Percentiles rank a stretch among this genome's conserved stretches.
These are phyloP conservation scores for Knufia fluminis DNA, from an alignment of 2,329 filamentous ascomycete species.

Conservation along the genomic window DNA sequence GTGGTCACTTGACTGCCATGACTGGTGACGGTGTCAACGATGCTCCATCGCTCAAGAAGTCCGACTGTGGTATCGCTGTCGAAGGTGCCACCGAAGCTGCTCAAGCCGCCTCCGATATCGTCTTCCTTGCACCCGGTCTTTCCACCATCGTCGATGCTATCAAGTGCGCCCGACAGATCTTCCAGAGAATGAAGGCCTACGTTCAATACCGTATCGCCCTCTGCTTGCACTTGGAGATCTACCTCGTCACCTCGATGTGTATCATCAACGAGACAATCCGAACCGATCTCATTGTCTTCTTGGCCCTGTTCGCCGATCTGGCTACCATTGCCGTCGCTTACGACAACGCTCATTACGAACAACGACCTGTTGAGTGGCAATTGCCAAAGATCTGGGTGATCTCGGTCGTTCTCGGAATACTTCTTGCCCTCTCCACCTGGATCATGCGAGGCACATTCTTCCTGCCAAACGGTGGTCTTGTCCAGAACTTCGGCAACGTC, in stretches of 20 bases:
- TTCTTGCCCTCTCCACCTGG: constrained; percentile 64
- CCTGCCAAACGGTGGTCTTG: constrained; percentile 60
- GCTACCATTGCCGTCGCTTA: constrained; percentile 71
- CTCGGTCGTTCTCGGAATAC: constrained; percentile 55
- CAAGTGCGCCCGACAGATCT: constrained; percentile 65
- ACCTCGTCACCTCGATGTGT: constrained; percentile 68
- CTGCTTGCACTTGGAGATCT: constrained; percentile 65
- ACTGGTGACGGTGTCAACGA: constrained; percentile 70
- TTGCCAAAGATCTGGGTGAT: constrained; percentile 75
- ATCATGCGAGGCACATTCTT: constrained; percentile 62
- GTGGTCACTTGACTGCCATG: constrained; percentile 65
- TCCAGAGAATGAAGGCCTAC: constrained; percentile 71
- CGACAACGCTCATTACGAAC: constrained; percentile 69
- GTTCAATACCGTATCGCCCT: constrained; percentile 70
- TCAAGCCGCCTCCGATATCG: constrained; percentile 63
- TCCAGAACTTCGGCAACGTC: constrained; percentile 64
- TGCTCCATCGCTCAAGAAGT: constrained; percentile 64
- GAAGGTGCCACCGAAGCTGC: constrained; percentile 64
- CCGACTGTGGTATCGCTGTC: constrained; percentile 65
- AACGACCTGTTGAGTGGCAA: constrained; percentile 69
- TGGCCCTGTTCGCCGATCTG: constrained; percentile 69
- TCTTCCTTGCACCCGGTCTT: constrained; percentile 64
- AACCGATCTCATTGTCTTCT: constrained; percentile 66
- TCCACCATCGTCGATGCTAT: constrained; percentile 63
- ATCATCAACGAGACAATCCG: constrained; percentile 69